Conservation (phyloP, 352 stramenopile species). For the Phytopythium vexans region DNA sequence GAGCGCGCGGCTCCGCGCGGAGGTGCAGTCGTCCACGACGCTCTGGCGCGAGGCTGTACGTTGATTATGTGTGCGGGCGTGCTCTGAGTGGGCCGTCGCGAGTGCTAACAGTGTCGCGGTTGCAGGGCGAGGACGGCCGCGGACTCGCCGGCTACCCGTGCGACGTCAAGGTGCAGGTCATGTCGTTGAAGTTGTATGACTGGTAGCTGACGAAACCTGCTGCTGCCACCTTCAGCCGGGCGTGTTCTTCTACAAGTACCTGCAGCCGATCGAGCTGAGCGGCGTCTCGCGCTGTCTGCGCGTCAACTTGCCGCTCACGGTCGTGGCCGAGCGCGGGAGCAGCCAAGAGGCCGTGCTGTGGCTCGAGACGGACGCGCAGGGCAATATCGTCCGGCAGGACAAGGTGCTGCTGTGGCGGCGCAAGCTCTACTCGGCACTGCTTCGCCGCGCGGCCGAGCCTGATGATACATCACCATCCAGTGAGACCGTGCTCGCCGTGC, state of each 20-base stretch:
- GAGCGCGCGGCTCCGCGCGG: slow-evolving; percentile 40
- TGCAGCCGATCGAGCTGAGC: slow-evolving; percentile 49
- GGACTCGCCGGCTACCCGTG: slow-evolving; percentile 14
- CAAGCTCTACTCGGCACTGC: slow-evolving; percentile 42
- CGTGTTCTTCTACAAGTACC: slow-evolving; percentile 82
- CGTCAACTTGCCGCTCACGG: slow-evolving; percentile 56
- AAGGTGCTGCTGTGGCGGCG: slow-evolving; percentile 57
- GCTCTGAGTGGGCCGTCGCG: neutral
- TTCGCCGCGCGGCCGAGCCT: slow-evolving; percentile 5
- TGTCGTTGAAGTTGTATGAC: neutral
- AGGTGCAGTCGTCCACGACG: slow-evolving; percentile 35
- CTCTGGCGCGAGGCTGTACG: slow-evolving; percentile 12
- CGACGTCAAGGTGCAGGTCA: slow-evolving; percentile 22
- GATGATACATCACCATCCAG: neutral
- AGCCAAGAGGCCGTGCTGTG: slow-evolving; percentile 55
- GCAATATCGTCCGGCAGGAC: slow-evolving; percentile 46
- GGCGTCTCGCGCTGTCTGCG: slow-evolving; percentile 26
- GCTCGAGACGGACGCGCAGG: slow-evolving; percentile 45
- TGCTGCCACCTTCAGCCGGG: slow-evolving; percentile 27
- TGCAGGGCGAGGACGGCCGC: slow-evolving; percentile 5
- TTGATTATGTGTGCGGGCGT: neutral
- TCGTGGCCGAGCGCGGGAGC: slow-evolving; percentile 55
- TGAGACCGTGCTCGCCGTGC: slow-evolving; percentile 51
- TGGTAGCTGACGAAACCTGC: neutral
- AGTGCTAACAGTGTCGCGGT: neutral